A percentile compares a stretch with the other conserved stretches of the same genome.
Conservation (phyloP, 2,329 filamentous ascomycete species). For the Trichoderma atroviride region DNA sequence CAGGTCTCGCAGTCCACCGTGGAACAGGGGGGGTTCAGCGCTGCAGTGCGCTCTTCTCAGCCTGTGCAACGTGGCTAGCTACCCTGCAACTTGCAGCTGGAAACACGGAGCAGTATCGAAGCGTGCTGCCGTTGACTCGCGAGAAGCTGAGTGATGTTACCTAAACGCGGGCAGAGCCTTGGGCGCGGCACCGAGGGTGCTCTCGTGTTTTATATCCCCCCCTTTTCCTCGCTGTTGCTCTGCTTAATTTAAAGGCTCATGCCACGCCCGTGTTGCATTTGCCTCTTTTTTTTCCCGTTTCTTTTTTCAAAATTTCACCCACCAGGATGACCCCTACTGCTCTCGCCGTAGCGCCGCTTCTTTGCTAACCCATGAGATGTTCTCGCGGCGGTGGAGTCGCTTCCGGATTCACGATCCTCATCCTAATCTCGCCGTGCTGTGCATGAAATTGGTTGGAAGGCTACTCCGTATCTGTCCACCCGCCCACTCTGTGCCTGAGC, state of each 20-base stretch:
- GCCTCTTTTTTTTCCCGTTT: background rate
- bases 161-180: background rate
- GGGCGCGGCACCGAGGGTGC: background rate
- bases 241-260: background rate
- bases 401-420: slow-evolving; percentile 25
- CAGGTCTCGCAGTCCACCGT: slow-evolving; percentile 13
- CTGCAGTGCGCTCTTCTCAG: background rate
- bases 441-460: slow-evolving; percentile 22
- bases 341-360: background rate
- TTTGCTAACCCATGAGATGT: slow-evolving; percentile 20
- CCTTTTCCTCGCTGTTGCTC: background rate
- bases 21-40: slow-evolving; percentile 11
- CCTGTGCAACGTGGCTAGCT: background rate
- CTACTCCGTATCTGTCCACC: slow-evolving; percentile 24
- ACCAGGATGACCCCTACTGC: slow-evolving; percentile 19
- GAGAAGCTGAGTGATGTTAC: background rate
- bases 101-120: background rate
- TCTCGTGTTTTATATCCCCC: slow-evolving; percentile 19
- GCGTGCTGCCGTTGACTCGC: background rate
- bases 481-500: slow-evolving; percentile 24
- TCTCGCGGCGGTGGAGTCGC: slow-evolving; percentile 19
- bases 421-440: slow-evolving; percentile 24
- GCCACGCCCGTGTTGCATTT: background rate
- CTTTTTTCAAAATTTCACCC: background rate
- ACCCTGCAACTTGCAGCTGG: slow-evolving; percentile 5